Evolutionary conservation across 2,329 filamentous ascomycete species (phyloP).

Genomic region (Aaosphaeria arxii): DNA sequence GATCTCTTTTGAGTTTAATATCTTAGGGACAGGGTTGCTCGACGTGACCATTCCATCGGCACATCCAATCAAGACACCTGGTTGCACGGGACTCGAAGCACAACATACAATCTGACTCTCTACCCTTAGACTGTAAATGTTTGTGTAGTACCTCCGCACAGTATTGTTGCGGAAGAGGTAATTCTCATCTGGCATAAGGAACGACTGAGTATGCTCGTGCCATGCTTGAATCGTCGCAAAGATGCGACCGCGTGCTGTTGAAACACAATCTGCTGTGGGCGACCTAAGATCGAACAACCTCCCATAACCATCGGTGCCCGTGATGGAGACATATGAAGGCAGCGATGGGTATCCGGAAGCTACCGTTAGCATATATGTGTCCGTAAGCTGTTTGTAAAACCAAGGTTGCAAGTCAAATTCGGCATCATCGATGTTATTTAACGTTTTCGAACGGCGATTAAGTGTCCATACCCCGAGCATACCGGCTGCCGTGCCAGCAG

Average conservation of each 20-base stretch:
- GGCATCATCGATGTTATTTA: not conserved
- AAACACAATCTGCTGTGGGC: constrained; percentile 42
- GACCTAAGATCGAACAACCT: constrained; percentile 54
- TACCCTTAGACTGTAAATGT: constrained; percentile 37
- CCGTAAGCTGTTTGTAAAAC: constrained; percentile 43
- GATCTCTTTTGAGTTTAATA: constrained; percentile 49
- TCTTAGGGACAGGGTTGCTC: constrained; percentile 51
- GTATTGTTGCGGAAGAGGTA: constrained; percentile 49
- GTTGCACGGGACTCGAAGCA: constrained; percentile 53
- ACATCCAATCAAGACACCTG: constrained; percentile 52
- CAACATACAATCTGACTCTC: constrained; percentile 40
- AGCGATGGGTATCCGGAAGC: constrained; percentile 53
- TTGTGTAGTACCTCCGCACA: constrained; percentile 52
- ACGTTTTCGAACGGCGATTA: constrained; percentile 33
- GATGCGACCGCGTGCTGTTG: constrained; percentile 49
- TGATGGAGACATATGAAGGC: constrained; percentile 52
- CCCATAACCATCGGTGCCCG: constrained; percentile 54
- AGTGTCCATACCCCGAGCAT: constrained; percentile 54
- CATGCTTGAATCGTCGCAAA: constrained; percentile 50
- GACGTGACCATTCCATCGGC: constrained; percentile 51
- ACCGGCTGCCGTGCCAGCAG: constrained; percentile 56
- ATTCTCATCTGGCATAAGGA: constrained; percentile 55
- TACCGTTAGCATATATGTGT: constrained; percentile 48
- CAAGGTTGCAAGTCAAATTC: constrained; percentile 32
- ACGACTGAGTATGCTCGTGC: constrained; percentile 54